Percentiles rank a stretch among this genome's conserved stretches.
Evolutionary conservation across 345 rosid genomes (phyloP).

Genomic region (Lepidium africanum): DNA sequence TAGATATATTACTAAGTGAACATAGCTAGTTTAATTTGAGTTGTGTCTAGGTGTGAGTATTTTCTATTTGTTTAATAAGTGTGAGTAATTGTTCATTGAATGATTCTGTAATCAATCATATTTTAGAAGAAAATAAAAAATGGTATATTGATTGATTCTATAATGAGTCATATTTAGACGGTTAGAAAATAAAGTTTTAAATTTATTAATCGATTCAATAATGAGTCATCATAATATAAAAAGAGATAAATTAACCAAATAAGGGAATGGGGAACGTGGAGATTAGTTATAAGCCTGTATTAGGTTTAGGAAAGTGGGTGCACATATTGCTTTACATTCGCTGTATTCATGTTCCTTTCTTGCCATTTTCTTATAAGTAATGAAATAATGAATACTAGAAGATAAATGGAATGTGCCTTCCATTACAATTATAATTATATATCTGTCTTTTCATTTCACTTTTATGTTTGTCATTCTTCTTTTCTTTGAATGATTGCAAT

Average conservation of each 20-base stretch:
- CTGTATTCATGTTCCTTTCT: constrained; percentile 23
- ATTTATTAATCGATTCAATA: too few relatives aligned
- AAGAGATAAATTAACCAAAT: background rate
- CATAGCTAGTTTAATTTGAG: background rate
- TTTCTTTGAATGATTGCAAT: background rate
- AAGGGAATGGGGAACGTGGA: constrained; percentile 7
- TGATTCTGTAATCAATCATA: background rate
- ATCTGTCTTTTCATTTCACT: background rate
- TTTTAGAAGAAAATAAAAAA: background rate
- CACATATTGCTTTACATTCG: constrained; percentile 14
- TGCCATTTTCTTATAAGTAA: too few relatives aligned
- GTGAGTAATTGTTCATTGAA: background rate
- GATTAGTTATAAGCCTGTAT: background rate
- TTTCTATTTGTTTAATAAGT: too few relatives aligned
- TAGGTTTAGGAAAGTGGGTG: constrained; percentile 12
- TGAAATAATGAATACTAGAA: too few relatives aligned
- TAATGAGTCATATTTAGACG: background rate
- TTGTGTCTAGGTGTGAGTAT: background rate
- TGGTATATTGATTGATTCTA: background rate
- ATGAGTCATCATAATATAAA: background rate
- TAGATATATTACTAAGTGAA: background rate
- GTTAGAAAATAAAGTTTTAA: too few relatives aligned
- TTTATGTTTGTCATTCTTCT: constrained; percentile 1
- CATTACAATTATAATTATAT: constrained; percentile 18
- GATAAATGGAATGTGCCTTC: background rate